Evolutionary conservation across 352 stramenopile species (phyloP), one percentile per base, ranked within the genome.

Genomic region (Phytophthora boehmeriae): DNA sequence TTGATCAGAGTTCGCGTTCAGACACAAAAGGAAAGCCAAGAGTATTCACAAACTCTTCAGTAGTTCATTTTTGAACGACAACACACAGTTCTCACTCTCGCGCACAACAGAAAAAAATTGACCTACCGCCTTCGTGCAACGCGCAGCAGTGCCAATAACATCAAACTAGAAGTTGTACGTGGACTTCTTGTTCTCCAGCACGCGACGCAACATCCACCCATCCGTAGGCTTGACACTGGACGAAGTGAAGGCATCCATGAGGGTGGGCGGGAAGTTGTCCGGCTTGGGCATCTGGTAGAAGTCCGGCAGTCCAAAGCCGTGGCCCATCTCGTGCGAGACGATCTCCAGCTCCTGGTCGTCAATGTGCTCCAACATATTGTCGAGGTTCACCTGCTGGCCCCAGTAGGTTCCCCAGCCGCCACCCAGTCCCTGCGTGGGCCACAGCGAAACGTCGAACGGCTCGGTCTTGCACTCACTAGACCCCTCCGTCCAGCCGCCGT

Each of bases 401-500:
- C 35, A 42, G 35, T 30, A 63, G 42, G 14, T 16, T 8, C 42
- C 42, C 17, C 36, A 48, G 27, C 62, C 62, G 22, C 53, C 45
- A 19, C 44, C 56, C 16, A 57, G 28, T 10, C 43, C 48, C 11
- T 51, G 5, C 19, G 52, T 71, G 10, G 48, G 62, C 47, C 53
- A 63, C 28, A 71, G 62, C 20, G 52, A 71, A 13, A 71, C 65
- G 39, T 66, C 62, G 35, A 66, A 71, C 14, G 54, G 35, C 2
- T 42, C 35, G 35, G 10, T 16, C 13, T 42, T 4, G 35, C 35
- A 42, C 6, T 13, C 8, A 49, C 23, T 55, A 53, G 23, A n/a
- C n/a, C n/a, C n/a, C n/a, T n/a, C n/a, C 61, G 48, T 57, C 64
- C 13, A 34, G 25, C 16, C 49, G 58, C 17, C n/a, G n/a, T n/a